These are phyloP conservation scores for Amylostereum areolatum DNA, from an alignment of 1,284 basidiomycete species.

Conservation along the genomic window DNA sequence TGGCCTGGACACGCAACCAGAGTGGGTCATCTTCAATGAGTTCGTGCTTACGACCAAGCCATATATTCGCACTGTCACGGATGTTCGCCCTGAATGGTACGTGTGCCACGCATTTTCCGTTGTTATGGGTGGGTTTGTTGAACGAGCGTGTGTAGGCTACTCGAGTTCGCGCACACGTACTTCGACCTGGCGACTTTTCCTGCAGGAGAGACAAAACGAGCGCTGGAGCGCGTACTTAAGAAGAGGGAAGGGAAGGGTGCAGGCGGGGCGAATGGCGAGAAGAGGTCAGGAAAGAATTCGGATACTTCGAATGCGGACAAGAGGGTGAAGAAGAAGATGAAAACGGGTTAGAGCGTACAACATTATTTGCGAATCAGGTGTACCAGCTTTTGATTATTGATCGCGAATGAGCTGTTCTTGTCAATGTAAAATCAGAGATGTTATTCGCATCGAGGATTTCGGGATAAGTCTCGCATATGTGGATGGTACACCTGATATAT, in stretches of 20 bases:
- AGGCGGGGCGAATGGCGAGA: not conserved
- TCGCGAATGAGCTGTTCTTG: too few species aligned
- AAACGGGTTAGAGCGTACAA: not conserved
- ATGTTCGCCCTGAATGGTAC: conserved; percentile 86
- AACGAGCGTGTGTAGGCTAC: conserved; percentile 47
- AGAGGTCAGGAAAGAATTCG: not conserved
- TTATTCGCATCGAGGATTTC: too few species aligned
- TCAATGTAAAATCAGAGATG: too few species aligned
- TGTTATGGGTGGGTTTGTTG: not conserved
- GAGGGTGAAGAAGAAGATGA: not conserved
- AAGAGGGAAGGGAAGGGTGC: conserved; percentile 33
- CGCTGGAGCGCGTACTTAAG: conserved; percentile 43
- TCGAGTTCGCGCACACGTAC: conserved; percentile 79
- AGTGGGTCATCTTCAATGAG: conserved; percentile 98
- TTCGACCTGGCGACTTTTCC: conserved; percentile 68
- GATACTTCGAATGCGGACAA: not conserved
- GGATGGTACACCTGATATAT: too few species aligned
- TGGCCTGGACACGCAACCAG: conserved; percentile 87
- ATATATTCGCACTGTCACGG: conserved; percentile 91
- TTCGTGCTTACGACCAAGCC: conserved; percentile 90
- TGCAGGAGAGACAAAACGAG: conserved; percentile 71
- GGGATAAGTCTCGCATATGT: too few species aligned
- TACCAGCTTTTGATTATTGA: too few species aligned
- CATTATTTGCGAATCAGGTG: too few species aligned
- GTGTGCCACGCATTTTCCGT: conserved; percentile 15